Conservation (phyloP, 352 stramenopile species). For the Saprolegnia diclina region DNA sequence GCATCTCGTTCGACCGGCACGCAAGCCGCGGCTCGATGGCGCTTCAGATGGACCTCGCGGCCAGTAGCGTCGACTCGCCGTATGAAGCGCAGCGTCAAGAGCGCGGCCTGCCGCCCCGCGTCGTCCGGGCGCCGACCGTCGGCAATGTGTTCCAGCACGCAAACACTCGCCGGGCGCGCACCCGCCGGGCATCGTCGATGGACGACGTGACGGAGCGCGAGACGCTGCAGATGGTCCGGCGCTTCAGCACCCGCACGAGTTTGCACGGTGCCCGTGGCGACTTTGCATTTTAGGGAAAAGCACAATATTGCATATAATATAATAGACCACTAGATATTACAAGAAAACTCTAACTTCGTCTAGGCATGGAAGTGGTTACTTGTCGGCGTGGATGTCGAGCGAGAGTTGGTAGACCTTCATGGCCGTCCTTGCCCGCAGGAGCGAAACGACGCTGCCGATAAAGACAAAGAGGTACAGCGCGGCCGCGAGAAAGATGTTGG, state of each 20-base stretch:
- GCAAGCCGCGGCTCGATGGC: slow-evolving; percentile 78
- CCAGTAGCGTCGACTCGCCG: not conserved
- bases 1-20: slow-evolving; percentile 69
- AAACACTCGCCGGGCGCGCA: not conserved
- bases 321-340: slow-evolving; percentile 8
- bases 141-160: slow-evolving; percentile 1
- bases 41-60: slow-evolving; percentile 42
- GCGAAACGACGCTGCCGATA: slow-evolving; percentile 82
- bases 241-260: not conserved
- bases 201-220: not conserved
- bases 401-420: slow-evolving; percentile 87
- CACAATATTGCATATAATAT: slow-evolving; percentile 5
- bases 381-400: slow-evolving; percentile 75
- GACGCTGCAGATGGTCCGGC: not conserved
- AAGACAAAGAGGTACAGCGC: slow-evolving; percentile 84
- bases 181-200: not conserved
- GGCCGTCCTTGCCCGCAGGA: slow-evolving; percentile 60
- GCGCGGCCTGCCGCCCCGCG: not conserved
- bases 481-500: slow-evolving; percentile 80
- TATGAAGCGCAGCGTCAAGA: not conserved
- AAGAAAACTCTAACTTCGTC: not conserved
- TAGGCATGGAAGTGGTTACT: too few relatives aligned
- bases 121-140: not conserved
- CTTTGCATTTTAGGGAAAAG: too few relatives aligned
- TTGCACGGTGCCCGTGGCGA: not conserved